These are phyloP conservation scores for Schrenkiella parvula DNA, from an alignment of 345 rosid genomes.

Conservation along the genomic window DNA sequence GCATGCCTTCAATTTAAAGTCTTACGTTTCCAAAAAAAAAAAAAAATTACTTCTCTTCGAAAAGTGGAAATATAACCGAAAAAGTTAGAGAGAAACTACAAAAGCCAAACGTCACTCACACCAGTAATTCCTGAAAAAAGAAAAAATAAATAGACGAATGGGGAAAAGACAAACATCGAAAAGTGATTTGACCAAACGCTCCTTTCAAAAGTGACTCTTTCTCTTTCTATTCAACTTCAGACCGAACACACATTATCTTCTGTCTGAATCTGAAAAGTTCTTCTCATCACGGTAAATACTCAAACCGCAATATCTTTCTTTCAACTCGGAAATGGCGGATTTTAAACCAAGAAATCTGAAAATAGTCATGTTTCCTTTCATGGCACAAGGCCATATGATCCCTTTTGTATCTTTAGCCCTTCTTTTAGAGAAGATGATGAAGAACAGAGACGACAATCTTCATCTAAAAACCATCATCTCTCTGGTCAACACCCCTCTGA, in stretches of 20 bases:
- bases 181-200: not conserved
- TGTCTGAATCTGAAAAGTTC: constrained; percentile 5
- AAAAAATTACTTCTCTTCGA: not conserved
- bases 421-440: constrained; percentile 39
- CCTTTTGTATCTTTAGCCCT: constrained; percentile 71
- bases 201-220: not conserved
- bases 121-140: not conserved
- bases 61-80: not conserved
- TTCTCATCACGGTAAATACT: not conserved
- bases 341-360: constrained; percentile 20
- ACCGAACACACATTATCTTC: not conserved
- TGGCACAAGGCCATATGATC: constrained; percentile 79
- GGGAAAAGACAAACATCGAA: not conserved
- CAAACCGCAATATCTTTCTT: not conserved
- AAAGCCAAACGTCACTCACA: not conserved
- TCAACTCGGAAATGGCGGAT: not conserved
- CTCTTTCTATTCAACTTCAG: not conserved
- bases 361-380: constrained; percentile 70
- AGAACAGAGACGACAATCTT: not conserved
- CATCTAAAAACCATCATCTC: constrained; percentile 26
- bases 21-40: not conserved
- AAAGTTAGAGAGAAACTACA: not conserved
- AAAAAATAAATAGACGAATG: not conserved
- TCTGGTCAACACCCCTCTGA: constrained; percentile 58
- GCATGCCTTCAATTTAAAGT: not conserved